Evolutionary conservation across 805 yeast genomes (phyloP), one percentile per base, ranked within the genome.

Genomic region (Yarrowia bubula): DNA sequence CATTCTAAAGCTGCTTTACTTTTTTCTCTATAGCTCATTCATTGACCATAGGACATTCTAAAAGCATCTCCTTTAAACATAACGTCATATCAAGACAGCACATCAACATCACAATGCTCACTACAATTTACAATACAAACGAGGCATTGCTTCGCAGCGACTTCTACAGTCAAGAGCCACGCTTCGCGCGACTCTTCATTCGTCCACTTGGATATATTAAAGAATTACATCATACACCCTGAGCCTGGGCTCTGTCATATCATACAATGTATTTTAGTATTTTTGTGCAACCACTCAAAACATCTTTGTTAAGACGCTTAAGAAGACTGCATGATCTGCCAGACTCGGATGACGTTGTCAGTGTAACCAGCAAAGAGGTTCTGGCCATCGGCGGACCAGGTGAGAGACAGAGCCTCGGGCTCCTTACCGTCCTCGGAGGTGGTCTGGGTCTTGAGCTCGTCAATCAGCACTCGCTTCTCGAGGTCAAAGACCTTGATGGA

Each of bases 311-410:
- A 37, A 38, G 46, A n/a, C 5, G 15, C 47, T 67, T 69, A 72
- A 68, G 67, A 70, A 55, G 77, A 70, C 68, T 75, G 90, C 98
- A 95, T 95, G 77, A 95, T 97, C 88, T 95, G 98, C 99, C 99
- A 95, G 83, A 95, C 99, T 86, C 99, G 93, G 87, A 95, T 93
- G 80, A 89, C 86, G 86, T 90, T 90, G 84, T 95, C 99, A 78
- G 98, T 92, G 97, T 95, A 95, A 87, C 99, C 99, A 76, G 98
- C 97, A 81, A 91, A 95, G 83, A 95, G 87, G 89, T 89, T 91
- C 87, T 93, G 98, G 81, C 99, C 99, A 77, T 95, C 99, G 82
- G 97, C 93, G 76, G 98, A 92, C 99, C 99, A 95, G 81, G 98
- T 91, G 80, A 95, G 87, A 73, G 98, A 93, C 80, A 95, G 84